Conservation (phyloP, 2,329 filamentous ascomycete genomes). For the Nemania sp. region DNA sequence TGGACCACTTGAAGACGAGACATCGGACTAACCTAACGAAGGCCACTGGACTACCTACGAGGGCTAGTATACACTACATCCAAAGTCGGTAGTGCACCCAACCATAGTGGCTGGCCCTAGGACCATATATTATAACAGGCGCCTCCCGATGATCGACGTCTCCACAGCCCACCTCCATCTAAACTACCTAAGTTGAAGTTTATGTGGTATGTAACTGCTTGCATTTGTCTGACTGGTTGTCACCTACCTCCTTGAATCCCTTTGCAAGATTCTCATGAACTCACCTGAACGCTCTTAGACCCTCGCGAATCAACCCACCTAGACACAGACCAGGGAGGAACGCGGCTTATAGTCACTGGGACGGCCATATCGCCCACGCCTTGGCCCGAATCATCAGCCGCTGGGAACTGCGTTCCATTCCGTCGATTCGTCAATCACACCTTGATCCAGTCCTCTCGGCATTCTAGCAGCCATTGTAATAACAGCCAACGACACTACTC, state of each 20-base stretch:
- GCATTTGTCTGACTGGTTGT: slow-evolving; percentile 1
- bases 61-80: slow-evolving; percentile 7
- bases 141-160: slow-evolving; percentile 45
- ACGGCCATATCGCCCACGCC: slow-evolving; percentile 3
- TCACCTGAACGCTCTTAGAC: slow-evolving; percentile 32
- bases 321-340: slow-evolving; percentile 26
- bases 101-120: slow-evolving; percentile 25
- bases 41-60: slow-evolving; percentile 6
- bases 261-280: too few relatives aligned
- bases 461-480: slow-evolving; percentile 3
- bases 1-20: slow-evolving; percentile 10
- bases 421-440: slow-evolving; percentile 12
- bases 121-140: slow-evolving; percentile 42
- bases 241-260: slow-evolving; percentile 5
- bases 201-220: slow-evolving; percentile 12
- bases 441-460: slow-evolving; percentile 1
- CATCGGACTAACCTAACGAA: slow-evolving; percentile 24
- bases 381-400: slow-evolving; percentile 14
- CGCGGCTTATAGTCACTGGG: slow-evolving; percentile 11
- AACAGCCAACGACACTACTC: not conserved
- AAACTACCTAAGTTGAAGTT: slow-evolving; percentile 17
- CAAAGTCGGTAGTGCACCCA: too few relatives aligned
- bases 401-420: slow-evolving; percentile 1
- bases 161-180: slow-evolving; percentile 36
- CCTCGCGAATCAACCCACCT: slow-evolving; percentile 30